Conservation (phyloP, 371 early-diverging fungal genomes). For the Actinomortierella ambigua region DNA sequence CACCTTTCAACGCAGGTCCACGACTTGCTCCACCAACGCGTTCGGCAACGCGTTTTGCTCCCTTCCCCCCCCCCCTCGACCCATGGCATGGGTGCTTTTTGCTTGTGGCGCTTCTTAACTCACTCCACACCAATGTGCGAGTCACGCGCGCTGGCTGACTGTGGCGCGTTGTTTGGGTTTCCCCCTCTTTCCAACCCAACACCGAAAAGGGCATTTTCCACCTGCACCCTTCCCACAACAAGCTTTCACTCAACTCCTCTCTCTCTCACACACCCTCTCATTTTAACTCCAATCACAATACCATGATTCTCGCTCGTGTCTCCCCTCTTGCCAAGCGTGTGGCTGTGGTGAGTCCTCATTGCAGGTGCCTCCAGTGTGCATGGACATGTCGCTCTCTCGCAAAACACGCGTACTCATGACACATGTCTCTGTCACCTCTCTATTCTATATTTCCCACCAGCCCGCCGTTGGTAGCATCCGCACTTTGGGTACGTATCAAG, state of each 20-base stretch:
- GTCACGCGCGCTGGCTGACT: too few species aligned
- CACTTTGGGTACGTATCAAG: slow-evolving; percentile 18
- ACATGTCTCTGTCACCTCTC: background rate
- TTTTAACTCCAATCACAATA: slow-evolving; percentile 11
- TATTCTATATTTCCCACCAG: slow-evolving; percentile 4
- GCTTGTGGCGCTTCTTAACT: too few species aligned
- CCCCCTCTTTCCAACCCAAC: too few species aligned
- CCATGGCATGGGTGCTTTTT: too few species aligned
- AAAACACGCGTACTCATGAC: slow-evolving; percentile 1
- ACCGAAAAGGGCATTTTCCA: too few species aligned
- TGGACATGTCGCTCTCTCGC: too few species aligned
- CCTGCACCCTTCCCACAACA: slow-evolving; percentile 34
- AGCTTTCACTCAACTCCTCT: background rate
- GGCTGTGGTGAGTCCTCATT: slow-evolving; percentile 17
- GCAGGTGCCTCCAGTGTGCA: background rate
- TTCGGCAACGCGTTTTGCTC: too few species aligned
- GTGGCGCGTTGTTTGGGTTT: too few species aligned
- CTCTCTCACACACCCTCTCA: background rate
- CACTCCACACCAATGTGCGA: too few species aligned
- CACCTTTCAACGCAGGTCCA: too few species aligned
- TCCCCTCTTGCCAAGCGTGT: slow-evolving; percentile 30
- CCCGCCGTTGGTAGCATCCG: slow-evolving; percentile 36
- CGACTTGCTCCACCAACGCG: too few species aligned
- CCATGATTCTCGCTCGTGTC: slow-evolving; percentile 23
- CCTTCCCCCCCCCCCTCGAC: too few species aligned